A percentile compares a stretch with the other conserved stretches of the same genome.
phyloP scores from a whole-genome alignment of 2,329 filamentous ascomycete species.

The Neoarthrinium moseri region DNA sequence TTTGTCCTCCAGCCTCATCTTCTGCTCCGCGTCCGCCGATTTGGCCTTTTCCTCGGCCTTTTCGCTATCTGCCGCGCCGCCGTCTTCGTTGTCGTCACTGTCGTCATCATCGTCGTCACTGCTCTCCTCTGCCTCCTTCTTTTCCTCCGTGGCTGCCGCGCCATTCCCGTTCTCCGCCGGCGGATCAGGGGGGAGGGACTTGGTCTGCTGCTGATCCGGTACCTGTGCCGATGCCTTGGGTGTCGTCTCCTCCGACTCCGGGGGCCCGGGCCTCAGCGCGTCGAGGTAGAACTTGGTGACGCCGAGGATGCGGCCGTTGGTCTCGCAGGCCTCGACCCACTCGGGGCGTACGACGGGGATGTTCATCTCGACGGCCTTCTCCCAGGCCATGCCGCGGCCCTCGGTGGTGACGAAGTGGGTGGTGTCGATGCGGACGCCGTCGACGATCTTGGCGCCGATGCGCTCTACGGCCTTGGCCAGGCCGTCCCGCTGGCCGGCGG shows the following conservation, averaged over 20 bases:
- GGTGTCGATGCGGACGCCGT: slow-evolving; percentile 90
- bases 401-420: slow-evolving; percentile 98
- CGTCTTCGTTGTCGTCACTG: slow-evolving; percentile 11
- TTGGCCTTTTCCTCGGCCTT: slow-evolving; percentile 27
- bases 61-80: slow-evolving; percentile 27
- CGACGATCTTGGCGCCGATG: slow-evolving; percentile 89
- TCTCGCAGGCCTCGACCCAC: slow-evolving; percentile 96
- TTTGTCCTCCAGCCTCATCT: slow-evolving; percentile 54
- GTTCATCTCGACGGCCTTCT: slow-evolving; percentile 96
- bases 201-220: slow-evolving; percentile 26
- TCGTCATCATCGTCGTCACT: slow-evolving; percentile 13
- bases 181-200: slow-evolving; percentile 25
- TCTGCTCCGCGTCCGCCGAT: slow-evolving; percentile 47
- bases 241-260: slow-evolving; percentile 28
- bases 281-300: slow-evolving; percentile 96
- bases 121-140: slow-evolving; percentile 13
- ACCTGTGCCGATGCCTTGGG: slow-evolving; percentile 15
- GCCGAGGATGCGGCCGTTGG: slow-evolving; percentile 86
- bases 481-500: slow-evolving; percentile 68
- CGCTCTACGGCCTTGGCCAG: slow-evolving; percentile 75
- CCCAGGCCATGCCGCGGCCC: slow-evolving; percentile 85
- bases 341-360: slow-evolving; percentile 95
- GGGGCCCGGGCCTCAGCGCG: slow-evolving; percentile 55
- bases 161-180: slow-evolving; percentile 18
- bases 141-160: slow-evolving; percentile 1